Base-by-base conservation (phyloP, 257 asterid genomes). In the Fraxinus americana region DNA sequence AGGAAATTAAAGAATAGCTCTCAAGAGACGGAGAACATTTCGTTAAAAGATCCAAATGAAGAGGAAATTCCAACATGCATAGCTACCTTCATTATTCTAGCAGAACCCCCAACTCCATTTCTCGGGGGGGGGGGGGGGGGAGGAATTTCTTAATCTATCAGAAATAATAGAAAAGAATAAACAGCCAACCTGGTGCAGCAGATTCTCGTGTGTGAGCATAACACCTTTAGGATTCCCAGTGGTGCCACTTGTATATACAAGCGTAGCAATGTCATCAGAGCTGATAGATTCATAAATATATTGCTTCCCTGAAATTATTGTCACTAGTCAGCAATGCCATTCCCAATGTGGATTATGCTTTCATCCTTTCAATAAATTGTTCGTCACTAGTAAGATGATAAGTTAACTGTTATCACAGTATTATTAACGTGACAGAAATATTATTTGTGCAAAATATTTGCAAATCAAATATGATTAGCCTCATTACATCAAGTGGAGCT, bases 171-270 rank as follows among this genome's bases (percentile, higher is more conserved):
- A 34, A 45, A 57, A 75, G 32, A 35, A 73, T 23, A 63, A 83
- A 76, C 17, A 25, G 71, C 82, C 78, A 77, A 92, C 98, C 98
- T 94, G 98, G 83, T 94, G 97, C 67, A 94, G 88, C 82, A 94
- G 87, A 87, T 92, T 94, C 85, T 84, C 85, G 84, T 94, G 98
- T 0, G 98, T 91, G 83, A 94, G 97, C 96, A 91, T 92, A 83
- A 94, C 96, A 80, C 98, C 98, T 91, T 92, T 94, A 61, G 98
- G 97, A 83, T 90, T 92, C 70, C 96, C 98, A 69, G 96, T 92
- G 83, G 97, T 94, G 70, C 98, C 98, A 89, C 98, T 94, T 34
- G 98, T 94, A 78, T 94, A 94, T 3, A 92, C 84, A 65, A 94
- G 90, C 5, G 98, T 92, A 23, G 97, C 97, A 76, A 86, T 85